Evolutionary conservation across 2,329 filamentous ascomycete genomes (phyloP).

Genomic region (Aphanocladium album): DNA sequence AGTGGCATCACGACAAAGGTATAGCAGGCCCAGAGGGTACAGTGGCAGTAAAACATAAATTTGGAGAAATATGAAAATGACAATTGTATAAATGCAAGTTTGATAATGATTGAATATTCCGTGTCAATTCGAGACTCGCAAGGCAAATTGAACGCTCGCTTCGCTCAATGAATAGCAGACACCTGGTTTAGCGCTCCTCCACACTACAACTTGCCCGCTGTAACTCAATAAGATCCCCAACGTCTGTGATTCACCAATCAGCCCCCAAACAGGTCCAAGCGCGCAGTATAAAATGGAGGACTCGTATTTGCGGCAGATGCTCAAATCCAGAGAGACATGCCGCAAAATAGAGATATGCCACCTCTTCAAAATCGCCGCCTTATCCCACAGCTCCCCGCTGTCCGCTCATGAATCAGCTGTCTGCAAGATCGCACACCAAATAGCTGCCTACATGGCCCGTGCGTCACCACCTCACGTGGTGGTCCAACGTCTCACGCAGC

Average conservation of each 20-base stretch:
- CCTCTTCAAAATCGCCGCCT: not conserved
- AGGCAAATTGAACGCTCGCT: too few species aligned
- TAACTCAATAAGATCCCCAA: not conserved
- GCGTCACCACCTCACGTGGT: constrained; percentile 12
- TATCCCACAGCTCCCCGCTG: too few species aligned
- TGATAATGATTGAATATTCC: too few species aligned
- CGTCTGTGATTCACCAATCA: not conserved
- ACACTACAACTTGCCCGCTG: not conserved
- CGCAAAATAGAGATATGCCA: too few species aligned
- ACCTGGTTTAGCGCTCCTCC: not conserved
- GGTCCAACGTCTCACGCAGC: constrained; percentile 8
- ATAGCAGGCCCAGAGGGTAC: too few species aligned
- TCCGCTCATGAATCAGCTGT: not conserved
- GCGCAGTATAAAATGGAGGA: not conserved
- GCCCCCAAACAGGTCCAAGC: not conserved
- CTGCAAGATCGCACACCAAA: not conserved
- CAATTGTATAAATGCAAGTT: too few species aligned
- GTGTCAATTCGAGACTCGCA: too few species aligned
- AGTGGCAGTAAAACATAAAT: too few species aligned
- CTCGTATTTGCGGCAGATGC: not conserved
- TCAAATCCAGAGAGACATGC: not conserved
- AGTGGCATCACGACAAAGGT: too few species aligned
- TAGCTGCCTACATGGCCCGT: constrained; percentile 7
- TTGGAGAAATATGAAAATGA: not conserved
- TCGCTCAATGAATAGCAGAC: not conserved